A percentile compares a stretch with the other conserved stretches of the same genome.
Evolutionary conservation across 2,329 filamentous ascomycete species (phyloP).

Genomic region (Fusarium pilosicola): DNA sequence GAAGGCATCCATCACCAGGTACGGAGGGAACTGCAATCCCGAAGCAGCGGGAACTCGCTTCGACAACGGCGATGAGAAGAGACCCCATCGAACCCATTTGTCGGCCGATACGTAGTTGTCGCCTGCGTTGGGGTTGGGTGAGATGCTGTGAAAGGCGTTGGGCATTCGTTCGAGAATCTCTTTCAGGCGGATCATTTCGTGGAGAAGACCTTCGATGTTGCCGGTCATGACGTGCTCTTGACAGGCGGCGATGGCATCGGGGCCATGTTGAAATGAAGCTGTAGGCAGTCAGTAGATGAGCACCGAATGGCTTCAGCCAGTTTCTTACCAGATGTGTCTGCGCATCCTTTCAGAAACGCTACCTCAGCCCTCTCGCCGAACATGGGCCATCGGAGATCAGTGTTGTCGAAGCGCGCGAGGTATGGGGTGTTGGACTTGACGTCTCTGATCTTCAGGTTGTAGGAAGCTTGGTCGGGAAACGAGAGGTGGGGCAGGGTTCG

Average conservation of each 20-base stretch:
- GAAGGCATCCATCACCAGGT: constrained; percentile 65
- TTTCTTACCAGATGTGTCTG: constrained; percentile 51
- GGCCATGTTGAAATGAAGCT: constrained; percentile 60
- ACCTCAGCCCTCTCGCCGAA: constrained; percentile 63
- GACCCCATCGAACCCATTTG: constrained; percentile 61
- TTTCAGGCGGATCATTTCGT: constrained; percentile 61
- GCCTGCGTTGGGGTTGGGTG: constrained; percentile 61
- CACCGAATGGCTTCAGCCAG: fast-evolving
- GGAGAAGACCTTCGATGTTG: constrained; percentile 60
- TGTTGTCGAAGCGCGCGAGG: constrained; percentile 62
- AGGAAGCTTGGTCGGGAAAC: constrained; percentile 64
- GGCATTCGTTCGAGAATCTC: constrained; percentile 64
- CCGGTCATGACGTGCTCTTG: constrained; percentile 65
- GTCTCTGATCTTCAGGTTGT: constrained; percentile 62
- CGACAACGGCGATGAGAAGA: constrained; percentile 62
- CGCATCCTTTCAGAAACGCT: constrained; percentile 61
- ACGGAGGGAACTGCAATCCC: constrained; percentile 63
- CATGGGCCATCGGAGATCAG: constrained; percentile 63
- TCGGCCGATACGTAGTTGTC: constrained; percentile 61
- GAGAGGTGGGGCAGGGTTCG: constrained; percentile 62
- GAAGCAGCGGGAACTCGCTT: constrained; percentile 62
- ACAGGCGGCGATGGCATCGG: constrained; percentile 62
- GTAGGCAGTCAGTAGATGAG: too few species aligned
- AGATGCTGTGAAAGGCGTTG: constrained; percentile 65
- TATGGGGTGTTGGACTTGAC: constrained; percentile 61